Conservation (phyloP, 306 rosid species). For the Prunus kanzakura region DNA sequence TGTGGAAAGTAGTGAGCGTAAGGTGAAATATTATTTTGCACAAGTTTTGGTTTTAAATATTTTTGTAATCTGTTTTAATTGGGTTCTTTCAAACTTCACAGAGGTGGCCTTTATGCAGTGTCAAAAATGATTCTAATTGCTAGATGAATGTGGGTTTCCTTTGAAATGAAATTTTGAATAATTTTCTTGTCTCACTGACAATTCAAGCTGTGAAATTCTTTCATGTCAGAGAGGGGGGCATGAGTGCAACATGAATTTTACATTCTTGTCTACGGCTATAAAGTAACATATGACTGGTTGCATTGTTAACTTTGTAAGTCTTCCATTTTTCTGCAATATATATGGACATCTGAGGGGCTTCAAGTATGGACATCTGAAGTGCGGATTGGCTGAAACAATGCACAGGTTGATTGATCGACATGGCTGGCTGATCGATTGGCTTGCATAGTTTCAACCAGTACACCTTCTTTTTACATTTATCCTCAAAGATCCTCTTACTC, state of each 20-base stretch:
- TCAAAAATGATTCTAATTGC: neutral
- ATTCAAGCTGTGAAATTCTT: neutral
- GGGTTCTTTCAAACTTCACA: neutral
- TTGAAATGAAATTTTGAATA: neutral
- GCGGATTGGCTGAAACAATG: neutral
- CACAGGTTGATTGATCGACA: neutral
- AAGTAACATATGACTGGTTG: no score
- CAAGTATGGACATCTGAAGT: neutral
- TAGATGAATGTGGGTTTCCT: neutral
- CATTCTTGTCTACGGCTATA: no score
- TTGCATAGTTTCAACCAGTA: neutral
- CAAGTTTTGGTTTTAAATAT: slow-evolving; percentile 17
- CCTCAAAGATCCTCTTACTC: no score
- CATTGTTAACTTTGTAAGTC: no score
- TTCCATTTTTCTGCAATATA: no score
- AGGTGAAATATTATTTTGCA: slow-evolving; percentile 57
- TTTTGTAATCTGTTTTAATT: neutral
- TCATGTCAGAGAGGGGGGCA: neutral
- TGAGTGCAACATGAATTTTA: neutral
- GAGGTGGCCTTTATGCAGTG: neutral
- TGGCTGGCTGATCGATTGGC: neutral
- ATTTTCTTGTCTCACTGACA: neutral
- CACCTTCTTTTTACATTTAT: neutral
- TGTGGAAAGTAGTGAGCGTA: slow-evolving; percentile 87
- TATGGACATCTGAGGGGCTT: neutral